Evolutionary conservation across 176 grass and related monocot species (phyloP).

Genomic region (Oryza longistaminata): DNA sequence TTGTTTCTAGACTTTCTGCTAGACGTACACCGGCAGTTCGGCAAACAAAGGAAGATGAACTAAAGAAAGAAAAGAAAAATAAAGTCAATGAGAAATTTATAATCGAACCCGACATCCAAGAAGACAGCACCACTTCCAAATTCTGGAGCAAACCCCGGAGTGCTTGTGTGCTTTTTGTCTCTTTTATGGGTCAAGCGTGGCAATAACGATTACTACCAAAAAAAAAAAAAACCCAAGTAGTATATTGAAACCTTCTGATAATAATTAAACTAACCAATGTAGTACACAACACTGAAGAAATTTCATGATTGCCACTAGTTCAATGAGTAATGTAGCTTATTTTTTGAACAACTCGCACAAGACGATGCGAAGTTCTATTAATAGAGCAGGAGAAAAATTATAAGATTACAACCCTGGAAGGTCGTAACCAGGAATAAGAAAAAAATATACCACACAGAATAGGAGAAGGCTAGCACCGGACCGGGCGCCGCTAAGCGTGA

Average conservation of each 20-base stretch:
- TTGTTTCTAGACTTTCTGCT: too few relatives aligned
- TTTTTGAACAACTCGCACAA: too few relatives aligned
- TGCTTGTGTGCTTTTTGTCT: not conserved
- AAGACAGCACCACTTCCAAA: slow-evolving; percentile 2
- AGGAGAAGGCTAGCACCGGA: too few relatives aligned
- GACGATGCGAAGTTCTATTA: too few relatives aligned
- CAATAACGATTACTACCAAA: not conserved
- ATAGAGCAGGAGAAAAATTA: too few relatives aligned
- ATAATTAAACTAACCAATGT: not conserved
- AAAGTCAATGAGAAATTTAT: not conserved
- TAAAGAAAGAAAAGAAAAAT: not conserved
- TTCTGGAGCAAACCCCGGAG: not conserved
- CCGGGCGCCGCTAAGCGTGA: too few relatives aligned
- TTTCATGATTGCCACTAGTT: not conserved
- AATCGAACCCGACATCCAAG: not conserved
- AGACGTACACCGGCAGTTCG: too few relatives aligned
- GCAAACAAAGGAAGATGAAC: not conserved
- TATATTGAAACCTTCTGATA: not conserved
- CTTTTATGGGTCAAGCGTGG: not conserved
- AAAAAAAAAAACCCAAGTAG: not conserved
- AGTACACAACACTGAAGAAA: not conserved
- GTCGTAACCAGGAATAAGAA: too few relatives aligned
- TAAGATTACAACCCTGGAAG: too few relatives aligned
- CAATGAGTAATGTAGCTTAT: too few relatives aligned
- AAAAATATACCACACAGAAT: too few relatives aligned